phyloP scores from a whole-genome alignment of 352 stramenopile species.

The Thalassiosira hispida region DNA sequence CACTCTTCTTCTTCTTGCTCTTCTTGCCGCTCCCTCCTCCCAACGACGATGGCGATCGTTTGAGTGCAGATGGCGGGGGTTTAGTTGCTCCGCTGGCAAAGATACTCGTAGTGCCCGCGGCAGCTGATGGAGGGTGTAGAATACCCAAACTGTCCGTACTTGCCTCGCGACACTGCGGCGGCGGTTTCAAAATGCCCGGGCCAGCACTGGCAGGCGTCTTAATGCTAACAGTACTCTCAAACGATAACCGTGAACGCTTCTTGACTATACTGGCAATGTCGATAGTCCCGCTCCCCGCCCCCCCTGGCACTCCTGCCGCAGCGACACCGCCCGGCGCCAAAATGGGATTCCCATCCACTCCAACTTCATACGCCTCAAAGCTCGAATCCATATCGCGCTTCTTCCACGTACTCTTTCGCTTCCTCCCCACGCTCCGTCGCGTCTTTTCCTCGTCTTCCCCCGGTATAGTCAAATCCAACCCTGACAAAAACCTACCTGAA shows the following conservation, averaged over 20 bases:
- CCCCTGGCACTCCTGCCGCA: not conserved
- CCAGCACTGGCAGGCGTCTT: not conserved
- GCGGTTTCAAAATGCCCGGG: not conserved
- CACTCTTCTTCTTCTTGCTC: conserved; percentile 26
- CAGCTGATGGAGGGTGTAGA: not conserved
- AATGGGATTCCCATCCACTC: not conserved
- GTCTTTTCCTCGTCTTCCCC: conserved; percentile 11
- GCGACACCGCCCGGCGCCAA: too few relatives aligned
- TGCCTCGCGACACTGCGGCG: conserved; percentile 9
- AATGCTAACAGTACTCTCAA: conserved; percentile 9
- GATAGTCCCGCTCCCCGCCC: not conserved
- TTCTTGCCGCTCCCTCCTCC: conserved; percentile 10
- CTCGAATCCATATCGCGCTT: conserved; percentile 32
- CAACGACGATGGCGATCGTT: not conserved
- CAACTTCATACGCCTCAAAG: not conserved
- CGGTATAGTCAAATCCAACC: conserved; percentile 7
- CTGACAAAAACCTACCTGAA: not conserved
- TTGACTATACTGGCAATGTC: conserved; percentile 44
- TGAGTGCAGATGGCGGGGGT: not conserved
- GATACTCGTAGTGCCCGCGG: not conserved
- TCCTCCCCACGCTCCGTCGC: conserved; percentile 14
- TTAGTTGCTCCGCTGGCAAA: not conserved
- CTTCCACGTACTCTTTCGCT: conserved; percentile 45
- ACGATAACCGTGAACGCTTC: conserved; percentile 24
- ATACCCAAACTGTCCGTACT: not conserved